Evolutionary conservation across 148 eudicot species (phyloP), one percentile per base, ranked within the genome.

Genomic region (Rhododendron henanense): DNA sequence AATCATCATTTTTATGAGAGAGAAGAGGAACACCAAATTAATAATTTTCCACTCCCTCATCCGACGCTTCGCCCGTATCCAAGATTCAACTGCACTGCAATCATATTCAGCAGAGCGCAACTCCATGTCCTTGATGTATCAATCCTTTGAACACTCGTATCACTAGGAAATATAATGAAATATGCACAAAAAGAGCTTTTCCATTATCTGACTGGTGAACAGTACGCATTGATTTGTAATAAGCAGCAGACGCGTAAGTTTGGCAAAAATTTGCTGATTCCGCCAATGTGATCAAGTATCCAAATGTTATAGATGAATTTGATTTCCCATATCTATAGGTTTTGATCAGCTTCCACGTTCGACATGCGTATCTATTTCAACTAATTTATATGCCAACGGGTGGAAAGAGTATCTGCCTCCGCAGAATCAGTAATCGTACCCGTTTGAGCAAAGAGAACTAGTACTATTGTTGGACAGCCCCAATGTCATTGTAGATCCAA

Each of bases 401-500:
- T 33, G 75, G 73, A 82, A 35, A 15, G 44, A 44, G 57, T 45
- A 65, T 45, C 21, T 8, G 25, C 84, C 83, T 51, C 67, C 57
- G 3, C 23, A 81, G 55, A 33, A n/a, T 15, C 57, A 2, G 21
- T 7, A 16, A 31, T 31, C 13, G 0, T 23, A 37, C 25, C 84
- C 33, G 55, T 45, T 23, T 44, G 57, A 65, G 76, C n/a, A 47
- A 48, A 69, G 45, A 48, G 7, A 35, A 71, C 8, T 19, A 11
- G 3, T 51, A 69, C 31, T 71, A 23, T 13, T 23, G 73, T 23
- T 23, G 39, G 81, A 55, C 3, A 21, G 57, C 28, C 44, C 41
- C 77, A 14, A 16, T 77, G 59, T 89, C 84, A 85, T 69, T 77
- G 90, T 7, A 83, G 82, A 51, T 91, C 81, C 18, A 84, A 47